Evolutionary conservation across 1,284 basidiomycete genomes (phyloP).

Genomic region (Puccinia polysora): DNA sequence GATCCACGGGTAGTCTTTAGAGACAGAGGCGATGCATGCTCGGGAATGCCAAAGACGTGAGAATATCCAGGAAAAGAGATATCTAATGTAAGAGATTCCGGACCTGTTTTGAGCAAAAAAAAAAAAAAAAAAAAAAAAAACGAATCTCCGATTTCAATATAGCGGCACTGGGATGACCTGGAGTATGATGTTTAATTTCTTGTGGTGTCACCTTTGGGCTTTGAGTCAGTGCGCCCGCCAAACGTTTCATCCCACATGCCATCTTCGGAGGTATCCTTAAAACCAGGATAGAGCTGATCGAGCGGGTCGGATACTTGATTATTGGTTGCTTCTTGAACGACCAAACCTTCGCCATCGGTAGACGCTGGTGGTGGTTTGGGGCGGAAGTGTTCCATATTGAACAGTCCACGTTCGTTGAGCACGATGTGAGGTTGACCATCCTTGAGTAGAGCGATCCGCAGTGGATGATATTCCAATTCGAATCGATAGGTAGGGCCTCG

Average conservation of each 20-base stretch:
- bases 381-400: constrained; percentile 98
- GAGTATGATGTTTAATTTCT: too few relatives aligned
- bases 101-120: constrained; percentile 59
- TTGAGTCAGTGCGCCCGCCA: constrained; percentile 77
- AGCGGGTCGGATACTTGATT: constrained; percentile 57
- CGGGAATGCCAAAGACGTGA: constrained; percentile 89
- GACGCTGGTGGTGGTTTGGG: constrained; percentile 58
- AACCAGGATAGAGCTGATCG: constrained; percentile 64
- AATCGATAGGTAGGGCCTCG: constrained; percentile 58
- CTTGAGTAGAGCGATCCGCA: constrained; percentile 67
- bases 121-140: neutral
- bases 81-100: constrained; percentile 87
- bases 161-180: too few relatives aligned
- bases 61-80: constrained; percentile 85
- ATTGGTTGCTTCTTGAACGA: constrained; percentile 50
- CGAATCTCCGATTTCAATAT: neutral
- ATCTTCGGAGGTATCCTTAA: constrained; percentile 75
- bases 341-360: constrained; percentile 52
- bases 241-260: constrained; percentile 87
- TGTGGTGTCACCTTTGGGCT: constrained; percentile 84
- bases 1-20: constrained; percentile 75
- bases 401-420: constrained; percentile 78
- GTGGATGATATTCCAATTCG: constrained; percentile 66
- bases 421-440: constrained; percentile 73
- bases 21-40: constrained; percentile 86